These are phyloP conservation scores for Saturnispora kantuleensis DNA, from an alignment of 805 yeast species.

Conservation along the genomic window DNA sequence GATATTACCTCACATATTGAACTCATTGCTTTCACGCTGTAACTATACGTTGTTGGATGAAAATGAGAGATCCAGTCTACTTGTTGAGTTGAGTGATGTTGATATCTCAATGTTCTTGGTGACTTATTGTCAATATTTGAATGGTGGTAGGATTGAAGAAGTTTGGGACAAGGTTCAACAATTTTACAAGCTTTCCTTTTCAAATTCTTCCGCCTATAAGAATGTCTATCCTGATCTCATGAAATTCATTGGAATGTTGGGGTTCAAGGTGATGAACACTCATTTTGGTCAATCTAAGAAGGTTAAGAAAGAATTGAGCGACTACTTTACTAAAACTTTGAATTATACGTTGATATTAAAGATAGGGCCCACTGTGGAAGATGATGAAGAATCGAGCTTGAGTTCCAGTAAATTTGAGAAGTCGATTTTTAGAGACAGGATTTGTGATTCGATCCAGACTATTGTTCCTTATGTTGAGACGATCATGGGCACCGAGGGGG, in stretches of 20 bases:
- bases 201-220: constrained; percentile 38
- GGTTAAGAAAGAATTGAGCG: constrained; percentile 41
- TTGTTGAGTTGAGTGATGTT: constrained; percentile 35
- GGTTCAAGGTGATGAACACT: constrained; percentile 45
- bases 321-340: constrained; percentile 20
- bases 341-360: constrained; percentile 19
- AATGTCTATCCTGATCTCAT: constrained; percentile 44
- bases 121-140: constrained; percentile 36
- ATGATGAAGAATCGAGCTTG: constrained; percentile 6
- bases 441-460: constrained; percentile 32
- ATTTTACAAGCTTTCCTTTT: constrained; percentile 51
- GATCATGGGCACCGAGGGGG: constrained; percentile 44
- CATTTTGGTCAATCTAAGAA: constrained; percentile 55
- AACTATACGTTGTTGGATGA: constrained; percentile 23
- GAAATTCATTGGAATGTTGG: constrained; percentile 40
- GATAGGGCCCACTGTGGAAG: constrained; percentile 14
- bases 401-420: constrained; percentile 11
- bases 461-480: constrained; percentile 32
- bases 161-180: constrained; percentile 50
- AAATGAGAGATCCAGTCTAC: constrained; percentile 35
- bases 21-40: constrained; percentile 41
- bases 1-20: constrained; percentile 60
- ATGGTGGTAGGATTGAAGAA: constrained; percentile 66
- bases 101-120: constrained; percentile 45
- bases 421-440: constrained; percentile 32